phyloP scores from a whole-genome alignment of 2,329 filamentous ascomycete genomes.

The Colletotrichum sp. region DNA sequence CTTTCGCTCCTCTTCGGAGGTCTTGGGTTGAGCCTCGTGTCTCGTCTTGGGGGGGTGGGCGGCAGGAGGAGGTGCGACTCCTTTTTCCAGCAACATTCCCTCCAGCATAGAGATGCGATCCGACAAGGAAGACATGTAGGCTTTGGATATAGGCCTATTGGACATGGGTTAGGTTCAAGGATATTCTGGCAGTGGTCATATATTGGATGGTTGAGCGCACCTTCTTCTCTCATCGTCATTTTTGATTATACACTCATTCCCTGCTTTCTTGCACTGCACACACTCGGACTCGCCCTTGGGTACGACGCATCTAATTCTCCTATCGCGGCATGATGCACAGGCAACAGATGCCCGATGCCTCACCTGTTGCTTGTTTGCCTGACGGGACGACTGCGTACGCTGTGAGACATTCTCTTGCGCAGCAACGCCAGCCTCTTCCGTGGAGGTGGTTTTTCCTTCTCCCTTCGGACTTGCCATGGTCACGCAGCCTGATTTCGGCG shows the following conservation, averaged over 20 bases:
- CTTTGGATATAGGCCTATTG: constrained; percentile 59
- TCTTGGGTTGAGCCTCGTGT: constrained; percentile 35
- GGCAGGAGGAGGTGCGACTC: constrained; percentile 53
- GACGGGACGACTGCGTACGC: constrained; percentile 28
- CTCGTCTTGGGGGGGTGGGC: constrained; percentile 58
- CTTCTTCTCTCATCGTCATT: constrained; percentile 62
- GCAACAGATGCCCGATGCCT: constrained; percentile 58
- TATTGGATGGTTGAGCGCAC: constrained; percentile 34
- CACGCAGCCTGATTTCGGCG: background rate
- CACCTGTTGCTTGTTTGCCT: constrained; percentile 39
- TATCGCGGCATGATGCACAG: constrained; percentile 57
- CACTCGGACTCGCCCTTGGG: constrained; percentile 55
- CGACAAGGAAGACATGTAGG: constrained; percentile 63
- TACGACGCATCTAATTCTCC: constrained; percentile 56
- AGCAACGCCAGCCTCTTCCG: constrained; percentile 28
- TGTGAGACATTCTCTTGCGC: constrained; percentile 40
- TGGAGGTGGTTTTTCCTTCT: constrained; percentile 1
- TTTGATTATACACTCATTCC: constrained; percentile 58
- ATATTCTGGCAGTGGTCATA: background rate
- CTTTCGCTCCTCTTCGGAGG: constrained; percentile 22
- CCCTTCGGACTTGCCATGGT: background rate
- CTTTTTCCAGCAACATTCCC: constrained; percentile 53
- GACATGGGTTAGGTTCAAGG: background rate
- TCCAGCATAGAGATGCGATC: constrained; percentile 58
- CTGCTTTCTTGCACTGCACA: constrained; percentile 56